Evolutionary conservation across 371 early-diverging fungal genomes (phyloP).

Genomic region (Zychaea mexicana): DNA sequence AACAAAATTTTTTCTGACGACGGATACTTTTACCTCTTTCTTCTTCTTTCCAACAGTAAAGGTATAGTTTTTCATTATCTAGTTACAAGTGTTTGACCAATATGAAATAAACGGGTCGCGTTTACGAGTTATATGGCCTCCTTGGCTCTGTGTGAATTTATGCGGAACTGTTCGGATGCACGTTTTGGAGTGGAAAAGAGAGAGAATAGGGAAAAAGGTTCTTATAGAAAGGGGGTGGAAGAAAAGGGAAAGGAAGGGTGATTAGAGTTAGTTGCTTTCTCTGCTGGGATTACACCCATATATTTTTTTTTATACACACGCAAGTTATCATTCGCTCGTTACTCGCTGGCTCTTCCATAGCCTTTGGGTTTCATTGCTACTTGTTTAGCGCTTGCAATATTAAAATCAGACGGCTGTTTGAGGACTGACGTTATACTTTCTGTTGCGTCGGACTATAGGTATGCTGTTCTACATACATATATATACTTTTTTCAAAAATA

Average conservation of each 20-base stretch:
- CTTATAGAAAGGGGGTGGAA: not conserved
- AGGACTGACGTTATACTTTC: slow-evolving; percentile 1
- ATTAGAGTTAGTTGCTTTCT: not conserved
- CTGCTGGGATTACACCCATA: not conserved
- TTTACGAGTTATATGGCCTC: not conserved
- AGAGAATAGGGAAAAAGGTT: not conserved
- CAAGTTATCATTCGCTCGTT: slow-evolving; percentile 5
- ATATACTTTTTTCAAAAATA: not conserved
- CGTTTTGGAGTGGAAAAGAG: not conserved
- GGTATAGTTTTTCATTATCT: not conserved
- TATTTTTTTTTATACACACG: not conserved
- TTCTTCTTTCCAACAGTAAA: not conserved
- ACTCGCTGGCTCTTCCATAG: slow-evolving; percentile 5
- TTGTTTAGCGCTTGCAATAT: slow-evolving; percentile 4
- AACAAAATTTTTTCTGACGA: not conserved
- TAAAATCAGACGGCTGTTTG: not conserved
- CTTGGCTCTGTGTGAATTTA: not conserved
- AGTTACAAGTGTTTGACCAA: not conserved
- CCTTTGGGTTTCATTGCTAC: not conserved
- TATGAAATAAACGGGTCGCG: not conserved
- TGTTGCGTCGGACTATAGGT: slow-evolving; percentile 5
- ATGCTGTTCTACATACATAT: not conserved
- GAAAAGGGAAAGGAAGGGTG: not conserved
- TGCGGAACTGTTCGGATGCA: not conserved
- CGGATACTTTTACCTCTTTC: not conserved